Evolutionary conservation across 495 filamentous ascomycete genomes (phyloP).

Genomic region (Trichoderma asperelloides): DNA sequence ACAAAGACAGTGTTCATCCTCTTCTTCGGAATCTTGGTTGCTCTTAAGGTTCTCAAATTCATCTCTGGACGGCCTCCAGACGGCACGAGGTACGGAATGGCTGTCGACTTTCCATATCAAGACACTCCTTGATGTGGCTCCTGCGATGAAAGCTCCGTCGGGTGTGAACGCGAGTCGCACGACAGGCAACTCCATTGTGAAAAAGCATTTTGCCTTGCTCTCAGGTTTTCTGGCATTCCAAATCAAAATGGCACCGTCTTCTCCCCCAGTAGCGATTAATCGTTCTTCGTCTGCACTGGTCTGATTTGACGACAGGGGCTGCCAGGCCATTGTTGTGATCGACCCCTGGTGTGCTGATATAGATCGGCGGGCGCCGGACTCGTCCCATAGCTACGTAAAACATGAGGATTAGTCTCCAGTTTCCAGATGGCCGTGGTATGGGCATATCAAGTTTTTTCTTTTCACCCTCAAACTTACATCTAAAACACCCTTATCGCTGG

Average conservation of each 20-base stretch:
- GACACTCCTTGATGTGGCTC: constrained; percentile 53
- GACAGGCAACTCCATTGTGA: constrained; percentile 49
- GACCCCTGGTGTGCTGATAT: constrained; percentile 41
- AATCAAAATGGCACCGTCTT: constrained; percentile 57
- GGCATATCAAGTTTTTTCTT: not conserved
- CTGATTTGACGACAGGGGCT: constrained; percentile 30
- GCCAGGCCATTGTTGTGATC: constrained; percentile 43
- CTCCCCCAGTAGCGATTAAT: constrained; percentile 42
- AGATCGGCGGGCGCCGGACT: constrained; percentile 30
- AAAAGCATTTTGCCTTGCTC: constrained; percentile 45
- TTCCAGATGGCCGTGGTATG: not conserved
- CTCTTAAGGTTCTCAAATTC: constrained; percentile 19
- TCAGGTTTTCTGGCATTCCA: constrained; percentile 56
- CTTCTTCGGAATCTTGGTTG: constrained; percentile 31
- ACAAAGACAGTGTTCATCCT: constrained; percentile 46
- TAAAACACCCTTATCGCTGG: constrained; percentile 40
- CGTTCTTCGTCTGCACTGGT: constrained; percentile 31
- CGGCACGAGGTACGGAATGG: constrained; percentile 53
- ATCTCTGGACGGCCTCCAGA: constrained; percentile 43
- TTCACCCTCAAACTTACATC: constrained; percentile 31
- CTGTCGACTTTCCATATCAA: constrained; percentile 67
- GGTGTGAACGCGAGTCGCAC: constrained; percentile 60
- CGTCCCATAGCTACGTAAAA: constrained; percentile 40
- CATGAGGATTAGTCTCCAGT: constrained; percentile 12
- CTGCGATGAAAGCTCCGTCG: constrained; percentile 62